A percentile compares a stretch with the other conserved stretches of the same genome.
Evolutionary conservation across 192 early-diverging fungal species (phyloP).

Genomic region (Coemansia aciculifera): DNA sequence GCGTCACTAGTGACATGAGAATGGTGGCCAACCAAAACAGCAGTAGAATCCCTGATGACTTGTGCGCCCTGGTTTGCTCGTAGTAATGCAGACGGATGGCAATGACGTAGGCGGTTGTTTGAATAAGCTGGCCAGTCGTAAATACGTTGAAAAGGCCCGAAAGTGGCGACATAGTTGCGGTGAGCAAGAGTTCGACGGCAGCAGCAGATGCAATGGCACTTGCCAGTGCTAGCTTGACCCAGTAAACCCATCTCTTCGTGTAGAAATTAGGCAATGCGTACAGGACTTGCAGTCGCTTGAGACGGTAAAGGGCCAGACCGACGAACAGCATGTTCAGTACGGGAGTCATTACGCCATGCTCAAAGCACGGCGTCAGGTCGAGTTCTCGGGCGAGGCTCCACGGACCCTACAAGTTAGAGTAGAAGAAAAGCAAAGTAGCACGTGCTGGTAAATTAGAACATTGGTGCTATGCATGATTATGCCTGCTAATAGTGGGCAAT

Average conservation of each 20-base stretch:
- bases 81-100: conserved; percentile 22
- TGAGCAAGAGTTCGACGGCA: conserved; percentile 11
- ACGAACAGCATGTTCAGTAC: conserved; percentile 24
- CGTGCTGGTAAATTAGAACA: neutral
- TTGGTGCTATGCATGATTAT: neutral
- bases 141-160: conserved; percentile 13
- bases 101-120: conserved; percentile 2
- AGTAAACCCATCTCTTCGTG: conserved; percentile 11
- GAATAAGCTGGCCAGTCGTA: conserved; percentile 11
- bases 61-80: conserved; percentile 22
- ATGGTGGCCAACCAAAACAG: conserved; percentile 27
- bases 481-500: neutral
- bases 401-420: conserved; percentile 22
- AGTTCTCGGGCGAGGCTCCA: conserved; percentile 28
- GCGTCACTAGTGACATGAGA: conserved; percentile 10
- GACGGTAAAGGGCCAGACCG: conserved; percentile 2
- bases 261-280: neutral
- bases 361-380: conserved; percentile 41
- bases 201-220: conserved; percentile 5
- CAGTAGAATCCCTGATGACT: conserved; percentile 25
- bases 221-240: conserved; percentile 19
- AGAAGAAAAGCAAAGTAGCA: neutral
- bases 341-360: conserved; percentile 21
- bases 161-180: neutral
- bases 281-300: neutral